Percentiles rank a stretch among this genome's conserved stretches.
Evolutionary conservation across 208 protist genomes (phyloP).

Genomic region (Leishmania gerbilli): DNA sequence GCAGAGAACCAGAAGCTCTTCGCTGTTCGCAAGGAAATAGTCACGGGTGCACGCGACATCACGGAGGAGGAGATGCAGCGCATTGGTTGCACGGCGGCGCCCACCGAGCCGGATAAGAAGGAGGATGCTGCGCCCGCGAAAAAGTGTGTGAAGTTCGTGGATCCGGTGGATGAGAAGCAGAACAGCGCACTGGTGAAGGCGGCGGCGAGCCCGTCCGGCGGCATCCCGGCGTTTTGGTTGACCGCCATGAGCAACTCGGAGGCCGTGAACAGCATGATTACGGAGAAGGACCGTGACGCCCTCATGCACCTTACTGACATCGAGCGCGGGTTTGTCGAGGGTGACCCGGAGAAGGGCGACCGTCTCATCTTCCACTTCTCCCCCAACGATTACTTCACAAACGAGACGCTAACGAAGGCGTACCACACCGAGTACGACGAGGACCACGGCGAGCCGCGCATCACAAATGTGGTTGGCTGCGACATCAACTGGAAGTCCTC

Average conservation of each 20-base stretch:
- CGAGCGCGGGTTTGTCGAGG: constrained; percentile 44
- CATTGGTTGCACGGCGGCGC: not conserved
- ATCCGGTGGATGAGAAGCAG: constrained; percentile 40
- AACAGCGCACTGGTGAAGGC: constrained; percentile 34
- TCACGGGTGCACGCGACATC: constrained; percentile 60
- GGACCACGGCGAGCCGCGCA: constrained; percentile 66
- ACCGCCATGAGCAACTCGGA: constrained; percentile 64
- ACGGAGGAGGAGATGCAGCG: constrained; percentile 58
- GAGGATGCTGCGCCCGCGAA: constrained; percentile 18
- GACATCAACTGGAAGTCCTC: constrained; percentile 82
- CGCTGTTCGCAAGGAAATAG: constrained; percentile 55
- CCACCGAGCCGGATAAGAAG: not conserved
- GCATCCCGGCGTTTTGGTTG: constrained; percentile 91
- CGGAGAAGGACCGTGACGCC: constrained; percentile 60
- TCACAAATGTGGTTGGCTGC: constrained; percentile 72
- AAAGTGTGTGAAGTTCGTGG: constrained; percentile 51
- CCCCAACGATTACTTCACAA: constrained; percentile 92
- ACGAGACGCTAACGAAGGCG: constrained; percentile 89
- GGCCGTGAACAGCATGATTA: constrained; percentile 57
- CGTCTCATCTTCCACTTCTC: constrained; percentile 85
- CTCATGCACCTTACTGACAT: constrained; percentile 68
- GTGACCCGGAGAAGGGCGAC: constrained; percentile 70
- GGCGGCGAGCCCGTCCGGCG: constrained; percentile 50
- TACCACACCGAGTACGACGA: constrained; percentile 84
- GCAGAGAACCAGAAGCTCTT: constrained; percentile 27